Evolutionary conservation across 768 basidiomycete genomes (phyloP), one percentile per base, ranked within the genome.

Genomic region (Coprinellus micaceus): DNA sequence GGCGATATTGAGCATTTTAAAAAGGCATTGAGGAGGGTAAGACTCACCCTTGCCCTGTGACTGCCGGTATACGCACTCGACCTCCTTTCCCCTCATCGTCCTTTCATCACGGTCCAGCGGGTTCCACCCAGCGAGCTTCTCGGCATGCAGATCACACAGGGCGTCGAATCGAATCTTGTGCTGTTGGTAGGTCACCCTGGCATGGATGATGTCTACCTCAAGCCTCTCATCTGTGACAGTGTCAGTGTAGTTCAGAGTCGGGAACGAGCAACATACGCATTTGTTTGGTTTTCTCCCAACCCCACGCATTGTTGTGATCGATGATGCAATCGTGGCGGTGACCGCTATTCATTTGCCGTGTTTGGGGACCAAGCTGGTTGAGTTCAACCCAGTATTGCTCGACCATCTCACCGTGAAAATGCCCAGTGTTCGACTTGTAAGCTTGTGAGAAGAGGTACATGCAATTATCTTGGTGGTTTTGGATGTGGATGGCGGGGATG

Each of bases 371-470:
- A 2, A 67, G 48, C 19, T 64, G 60, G 48, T 71, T 71, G 0
- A 52, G 17, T 25, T 64, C 54, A 0, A 53, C 37, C 71, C 72
- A 73, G 1, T 30, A 30, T 1, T 63, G 57, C 60, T 74, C 71
- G 0, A 66, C 63, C 0, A 61, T 67, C 59, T 74, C 69, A 0
- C 71, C 71, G 54, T 66, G 61, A 41, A 68, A 68, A 26, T 70
- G 66, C 0, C 66, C 66, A 2, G 58, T 60, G 19, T 50, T 17
- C 2, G 17, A 7, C 3, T 29, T 63, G 37, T 66, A 72, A 1
- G 64, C 60, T 0, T 61, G 59, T 0, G 64, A 63, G 47, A 40
- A 69, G 0, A 36, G 29, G 54, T 69, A 69, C 12, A 30, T 60
- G 40, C 70, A 71, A 10, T 59, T 60, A 3, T 67, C 67, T 19